These are phyloP conservation scores for Glonium stellatum DNA, from an alignment of 495 filamentous ascomycete species.

Conservation along the genomic window DNA sequence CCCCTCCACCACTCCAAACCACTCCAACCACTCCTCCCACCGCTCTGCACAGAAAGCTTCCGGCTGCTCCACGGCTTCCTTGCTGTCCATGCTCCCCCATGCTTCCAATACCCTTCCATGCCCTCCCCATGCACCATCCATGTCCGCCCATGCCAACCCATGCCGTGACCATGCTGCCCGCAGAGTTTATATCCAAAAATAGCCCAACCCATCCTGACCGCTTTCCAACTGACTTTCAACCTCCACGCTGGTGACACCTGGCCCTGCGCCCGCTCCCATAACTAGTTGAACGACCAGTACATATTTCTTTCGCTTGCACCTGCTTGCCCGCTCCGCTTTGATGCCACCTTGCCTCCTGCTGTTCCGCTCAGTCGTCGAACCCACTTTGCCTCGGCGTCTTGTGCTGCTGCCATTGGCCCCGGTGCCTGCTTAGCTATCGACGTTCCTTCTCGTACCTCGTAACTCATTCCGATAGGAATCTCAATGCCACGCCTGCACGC, in stretches of 20 bases:
- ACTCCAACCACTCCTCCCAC: too few species aligned
- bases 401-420: not conserved
- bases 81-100: too few species aligned
- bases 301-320: conserved; percentile 26
- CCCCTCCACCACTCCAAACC: not conserved
- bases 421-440: not conserved
- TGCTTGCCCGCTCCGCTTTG: conserved; percentile 13
- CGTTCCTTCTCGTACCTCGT: conserved; percentile 22
- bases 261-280: conserved; percentile 24
- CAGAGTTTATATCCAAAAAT: conserved; percentile 23
- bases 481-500: not conserved
- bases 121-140: too few species aligned
- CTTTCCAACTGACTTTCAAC: conserved; percentile 2
- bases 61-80: too few species aligned
- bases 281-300: conserved; percentile 11
- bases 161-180: not conserved
- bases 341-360: conserved; percentile 10
- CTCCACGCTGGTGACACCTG: conserved; percentile 16
- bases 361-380: not conserved
- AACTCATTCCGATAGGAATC: conserved; percentile 6
- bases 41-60: too few species aligned
- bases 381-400: conserved; percentile 1
- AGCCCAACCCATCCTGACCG: not conserved
- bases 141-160: too few species aligned
- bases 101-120: too few species aligned